Percentiles rank a stretch among this genome's conserved stretches.
Conservation (phyloP, 1,284 basidiomycete genomes). For the Sphagnurus paluster region DNA sequence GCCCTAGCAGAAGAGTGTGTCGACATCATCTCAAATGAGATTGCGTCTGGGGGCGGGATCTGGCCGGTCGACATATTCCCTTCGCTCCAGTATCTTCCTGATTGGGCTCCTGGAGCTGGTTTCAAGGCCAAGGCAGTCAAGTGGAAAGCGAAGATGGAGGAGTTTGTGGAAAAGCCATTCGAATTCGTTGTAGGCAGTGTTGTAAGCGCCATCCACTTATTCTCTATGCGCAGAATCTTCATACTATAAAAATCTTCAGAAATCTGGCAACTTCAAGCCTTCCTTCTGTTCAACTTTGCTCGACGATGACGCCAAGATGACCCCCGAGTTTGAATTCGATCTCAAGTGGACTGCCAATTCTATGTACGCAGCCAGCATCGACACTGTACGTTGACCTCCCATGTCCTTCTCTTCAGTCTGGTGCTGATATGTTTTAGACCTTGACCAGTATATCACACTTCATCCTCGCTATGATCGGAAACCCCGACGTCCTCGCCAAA, state of each 20-base stretch:
- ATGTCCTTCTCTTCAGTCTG: neutral
- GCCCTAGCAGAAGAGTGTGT: conserved; percentile 62
- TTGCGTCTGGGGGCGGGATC: conserved; percentile 63
- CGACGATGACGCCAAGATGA: conserved; percentile 39
- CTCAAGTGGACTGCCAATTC: conserved; percentile 73
- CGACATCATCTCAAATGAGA: conserved; percentile 55
- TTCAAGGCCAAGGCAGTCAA: conserved; percentile 54
- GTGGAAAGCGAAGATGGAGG: conserved; percentile 70
- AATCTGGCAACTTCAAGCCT: conserved; percentile 49
- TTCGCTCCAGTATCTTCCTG: conserved; percentile 28
- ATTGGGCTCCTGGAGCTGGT: conserved; percentile 33
- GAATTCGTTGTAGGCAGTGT: conserved; percentile 56
- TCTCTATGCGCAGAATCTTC: neutral
- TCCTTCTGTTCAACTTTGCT: conserved; percentile 66
- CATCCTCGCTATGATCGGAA: conserved; percentile 56
- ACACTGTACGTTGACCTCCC: conserved; percentile 48
- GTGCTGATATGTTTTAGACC: conserved; percentile 32
- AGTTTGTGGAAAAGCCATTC: conserved; percentile 66
- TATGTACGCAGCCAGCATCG: conserved; percentile 66
- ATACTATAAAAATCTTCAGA: conserved; percentile 33
- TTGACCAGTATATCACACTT: conserved; percentile 52
- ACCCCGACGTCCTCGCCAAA: conserved; percentile 48
- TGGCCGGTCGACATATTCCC: conserved; percentile 72
- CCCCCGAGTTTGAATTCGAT: conserved; percentile 54
- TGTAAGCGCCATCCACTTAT: conserved; percentile 34